Evolutionary conservation across 805 yeast genomes (phyloP).

Genomic region (Lachancea sp.): DNA sequence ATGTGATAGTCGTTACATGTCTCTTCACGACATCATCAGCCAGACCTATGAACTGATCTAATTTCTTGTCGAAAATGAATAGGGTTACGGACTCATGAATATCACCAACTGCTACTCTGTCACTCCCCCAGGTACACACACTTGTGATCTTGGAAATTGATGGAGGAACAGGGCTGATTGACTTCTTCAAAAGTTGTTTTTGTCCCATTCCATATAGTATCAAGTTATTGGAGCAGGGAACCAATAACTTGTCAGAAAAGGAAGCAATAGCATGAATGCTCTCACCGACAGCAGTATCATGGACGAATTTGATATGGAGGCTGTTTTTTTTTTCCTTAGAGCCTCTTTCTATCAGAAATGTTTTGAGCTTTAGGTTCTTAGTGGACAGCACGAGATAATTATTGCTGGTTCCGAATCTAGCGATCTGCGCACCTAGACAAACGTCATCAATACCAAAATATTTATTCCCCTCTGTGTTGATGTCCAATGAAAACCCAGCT

Average conservation of each 20-base stretch:
- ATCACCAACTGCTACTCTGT: slow-evolving; percentile 66
- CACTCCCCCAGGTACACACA: slow-evolving; percentile 45
- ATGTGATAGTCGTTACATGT: slow-evolving; percentile 52
- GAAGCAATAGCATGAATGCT: slow-evolving; percentile 43
- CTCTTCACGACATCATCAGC: slow-evolving; percentile 66
- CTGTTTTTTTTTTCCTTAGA: slow-evolving; percentile 22
- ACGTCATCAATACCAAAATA: slow-evolving; percentile 8
- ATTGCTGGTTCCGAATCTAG: slow-evolving; percentile 22
- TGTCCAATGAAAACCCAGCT: neutral
- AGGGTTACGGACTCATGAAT: slow-evolving; percentile 57
- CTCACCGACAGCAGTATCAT: slow-evolving; percentile 51
- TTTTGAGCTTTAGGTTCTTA: slow-evolving; percentile 14
- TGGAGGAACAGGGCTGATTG: slow-evolving; percentile 39
- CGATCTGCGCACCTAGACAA: slow-evolving; percentile 17
- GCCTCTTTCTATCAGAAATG: slow-evolving; percentile 17
- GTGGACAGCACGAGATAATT: slow-evolving; percentile 44
- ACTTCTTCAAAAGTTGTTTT: slow-evolving; percentile 69
- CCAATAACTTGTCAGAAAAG: slow-evolving; percentile 57
- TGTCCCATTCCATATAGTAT: slow-evolving; percentile 68
- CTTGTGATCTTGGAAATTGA: slow-evolving; percentile 46
- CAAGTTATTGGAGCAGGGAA: slow-evolving; percentile 47
- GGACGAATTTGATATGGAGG: slow-evolving; percentile 43
- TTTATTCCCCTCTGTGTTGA: slow-evolving; percentile 1
- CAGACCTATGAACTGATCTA: slow-evolving; percentile 51
- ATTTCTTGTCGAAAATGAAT: slow-evolving; percentile 43